Percentiles rank a stretch among this genome's conserved stretches.
These are phyloP conservation scores for Malassezia japonica DNA, from an alignment of 1,284 basidiomycete genomes.

Conservation along the genomic window DNA sequence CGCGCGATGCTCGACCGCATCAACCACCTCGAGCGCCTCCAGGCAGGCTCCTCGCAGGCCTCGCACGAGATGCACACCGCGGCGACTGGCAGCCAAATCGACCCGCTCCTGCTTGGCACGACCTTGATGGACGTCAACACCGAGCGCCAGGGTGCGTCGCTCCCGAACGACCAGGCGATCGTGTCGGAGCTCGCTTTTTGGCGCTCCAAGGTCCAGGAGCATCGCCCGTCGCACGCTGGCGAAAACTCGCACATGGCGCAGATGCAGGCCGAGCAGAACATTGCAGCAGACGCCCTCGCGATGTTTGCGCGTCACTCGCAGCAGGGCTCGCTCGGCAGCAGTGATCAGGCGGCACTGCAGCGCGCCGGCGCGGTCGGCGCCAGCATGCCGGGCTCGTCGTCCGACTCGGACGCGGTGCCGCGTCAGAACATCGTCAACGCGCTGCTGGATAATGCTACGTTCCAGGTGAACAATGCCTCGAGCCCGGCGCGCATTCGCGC, in stretches of 20 bases:
- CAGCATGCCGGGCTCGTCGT: background rate
- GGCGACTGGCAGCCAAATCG: slow-evolving; percentile 10
- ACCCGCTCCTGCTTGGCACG: slow-evolving; percentile 16
- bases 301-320: slow-evolving; percentile 19
- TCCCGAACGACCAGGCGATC: slow-evolving; percentile 14
- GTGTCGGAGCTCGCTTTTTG: slow-evolving; percentile 18
- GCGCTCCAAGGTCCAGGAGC: slow-evolving; percentile 18
- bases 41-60: slow-evolving; percentile 6
- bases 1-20: slow-evolving; percentile 33
- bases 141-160: slow-evolving; percentile 4
- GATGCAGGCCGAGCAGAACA: slow-evolving; percentile 20
- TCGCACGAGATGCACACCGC: slow-evolving; percentile 12
- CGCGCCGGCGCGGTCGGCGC: background rate
- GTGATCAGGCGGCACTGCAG: slow-evolving; percentile 4
- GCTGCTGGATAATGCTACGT: slow-evolving; percentile 11
- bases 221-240: slow-evolving; percentile 8
- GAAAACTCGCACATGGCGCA: slow-evolving; percentile 13
- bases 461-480: slow-evolving; percentile 18
- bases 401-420: slow-evolving; percentile 4
- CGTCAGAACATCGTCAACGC: slow-evolving; percentile 11
- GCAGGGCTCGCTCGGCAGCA: slow-evolving; percentile 3
- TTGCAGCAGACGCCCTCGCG: slow-evolving; percentile 17
- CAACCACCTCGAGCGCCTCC: slow-evolving; percentile 22
- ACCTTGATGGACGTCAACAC: slow-evolving; percentile 16
- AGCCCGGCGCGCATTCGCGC: slow-evolving; percentile 21